Conservation (phyloP, 495 filamentous ascomycete species). For the Elasticomyces elasticus region DNA sequence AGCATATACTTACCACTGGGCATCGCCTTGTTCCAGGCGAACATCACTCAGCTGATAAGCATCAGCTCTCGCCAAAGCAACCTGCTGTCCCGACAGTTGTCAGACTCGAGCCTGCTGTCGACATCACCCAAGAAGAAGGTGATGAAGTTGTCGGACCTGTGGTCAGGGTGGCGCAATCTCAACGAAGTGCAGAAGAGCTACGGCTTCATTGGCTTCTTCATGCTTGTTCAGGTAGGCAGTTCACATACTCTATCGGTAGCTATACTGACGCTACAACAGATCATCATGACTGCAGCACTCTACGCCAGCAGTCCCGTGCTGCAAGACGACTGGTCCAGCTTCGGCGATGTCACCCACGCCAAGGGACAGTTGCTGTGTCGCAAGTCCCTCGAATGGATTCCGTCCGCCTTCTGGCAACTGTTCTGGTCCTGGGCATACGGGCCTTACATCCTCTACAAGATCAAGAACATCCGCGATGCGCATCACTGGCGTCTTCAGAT, state of each 20-base stretch:
- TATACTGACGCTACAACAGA: background rate
- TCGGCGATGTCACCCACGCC: background rate
- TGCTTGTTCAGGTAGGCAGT: background rate
- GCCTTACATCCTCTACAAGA: constrained; percentile 30
- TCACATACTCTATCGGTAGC: background rate
- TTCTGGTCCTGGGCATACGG: constrained; percentile 29
- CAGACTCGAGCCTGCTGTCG: background rate
- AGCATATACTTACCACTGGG: constrained; percentile 59
- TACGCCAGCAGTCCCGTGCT: background rate
- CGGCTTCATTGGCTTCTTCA: constrained; percentile 4
- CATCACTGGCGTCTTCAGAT: constrained; percentile 32
- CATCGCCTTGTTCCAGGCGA: constrained; percentile 58
- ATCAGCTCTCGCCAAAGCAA: constrained; percentile 10
- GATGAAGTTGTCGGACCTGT: background rate
- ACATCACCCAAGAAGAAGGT: background rate
- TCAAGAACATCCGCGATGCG: constrained; percentile 27
- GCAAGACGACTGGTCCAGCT: background rate
- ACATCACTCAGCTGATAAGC: constrained; percentile 3
- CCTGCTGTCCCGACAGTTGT: constrained; percentile 5
- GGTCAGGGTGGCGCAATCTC: background rate
- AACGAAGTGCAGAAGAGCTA: background rate
- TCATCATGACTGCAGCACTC: constrained; percentile 6
- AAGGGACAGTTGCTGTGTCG: constrained; percentile 20
- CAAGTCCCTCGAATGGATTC: constrained; percentile 29
- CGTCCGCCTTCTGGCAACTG: constrained; percentile 28